These are phyloP conservation scores for Eremothecium sinecaudum DNA, from an alignment of 1,139 yeast genomes.

Conservation along the genomic window DNA sequence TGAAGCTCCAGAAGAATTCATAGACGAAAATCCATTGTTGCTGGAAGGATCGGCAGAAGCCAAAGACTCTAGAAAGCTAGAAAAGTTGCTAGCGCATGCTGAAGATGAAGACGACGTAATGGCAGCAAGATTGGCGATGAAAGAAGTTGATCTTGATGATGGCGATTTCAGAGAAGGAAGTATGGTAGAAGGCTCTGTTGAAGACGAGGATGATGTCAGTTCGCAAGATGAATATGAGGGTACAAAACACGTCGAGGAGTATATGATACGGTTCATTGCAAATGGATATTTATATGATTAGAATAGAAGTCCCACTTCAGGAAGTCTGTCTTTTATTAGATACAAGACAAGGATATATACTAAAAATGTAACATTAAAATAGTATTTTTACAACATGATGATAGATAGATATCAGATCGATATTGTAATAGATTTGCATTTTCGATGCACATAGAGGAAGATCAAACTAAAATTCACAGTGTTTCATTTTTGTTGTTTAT, in stretches of 20 bases:
- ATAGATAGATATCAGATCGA: too few species aligned
- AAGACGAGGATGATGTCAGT: constrained; percentile 17
- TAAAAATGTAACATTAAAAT: too few species aligned
- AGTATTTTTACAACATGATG: too few species aligned
- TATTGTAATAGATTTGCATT: too few species aligned
- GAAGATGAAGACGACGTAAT: constrained; percentile 93
- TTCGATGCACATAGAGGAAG: too few species aligned
- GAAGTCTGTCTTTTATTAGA: too few species aligned
- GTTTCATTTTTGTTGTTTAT: too few species aligned
- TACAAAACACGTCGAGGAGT: constrained; percentile 88
- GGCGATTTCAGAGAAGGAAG: constrained; percentile 62
- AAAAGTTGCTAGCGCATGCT: constrained; percentile 74
- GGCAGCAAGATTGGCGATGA: constrained; percentile 85
- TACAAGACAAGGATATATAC: too few species aligned
- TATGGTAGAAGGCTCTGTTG: constrained; percentile 6
- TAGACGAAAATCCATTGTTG: constrained; percentile 32
- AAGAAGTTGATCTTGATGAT: constrained; percentile 73
- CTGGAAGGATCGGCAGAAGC: constrained; percentile 28
- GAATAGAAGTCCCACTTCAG: too few species aligned
- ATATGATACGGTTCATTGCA: constrained; percentile 86
- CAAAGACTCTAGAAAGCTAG: constrained; percentile 39
- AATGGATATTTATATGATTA: constrained; percentile 59
- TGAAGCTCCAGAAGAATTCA: constrained; percentile 36
- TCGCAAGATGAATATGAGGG: constrained; percentile 56
- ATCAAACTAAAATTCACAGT: too few species aligned